These are phyloP conservation scores for Debaryomyces psychrophilus DNA, from an alignment of 1,139 yeast species.

Conservation along the genomic window DNA sequence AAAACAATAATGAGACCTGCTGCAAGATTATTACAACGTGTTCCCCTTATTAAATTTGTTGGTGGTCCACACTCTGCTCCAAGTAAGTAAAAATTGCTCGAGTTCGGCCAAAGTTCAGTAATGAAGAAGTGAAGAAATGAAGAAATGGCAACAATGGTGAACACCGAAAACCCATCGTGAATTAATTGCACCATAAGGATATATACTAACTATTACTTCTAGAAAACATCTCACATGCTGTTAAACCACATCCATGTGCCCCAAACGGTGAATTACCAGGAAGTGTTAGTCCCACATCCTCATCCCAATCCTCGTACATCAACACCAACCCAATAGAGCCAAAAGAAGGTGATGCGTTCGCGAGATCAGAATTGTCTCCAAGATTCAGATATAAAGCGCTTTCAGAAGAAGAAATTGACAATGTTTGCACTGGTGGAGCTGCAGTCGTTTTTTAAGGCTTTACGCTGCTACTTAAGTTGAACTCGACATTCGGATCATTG, in stretches of 20 bases:
- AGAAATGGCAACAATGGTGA: neutral
- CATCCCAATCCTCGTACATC: constrained; percentile 20
- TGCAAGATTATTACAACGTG: constrained; percentile 40
- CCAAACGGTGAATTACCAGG: constrained; percentile 56
- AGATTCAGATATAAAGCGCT: constrained; percentile 69
- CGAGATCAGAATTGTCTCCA: constrained; percentile 67
- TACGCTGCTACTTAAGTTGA: neutral
- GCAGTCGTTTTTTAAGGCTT: constrained; percentile 40
- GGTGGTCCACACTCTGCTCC: constrained; percentile 61
- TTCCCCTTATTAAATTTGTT: constrained; percentile 64
- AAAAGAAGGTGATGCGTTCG: constrained; percentile 52
- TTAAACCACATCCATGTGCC: constrained; percentile 52
- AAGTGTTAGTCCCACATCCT: constrained; percentile 22
- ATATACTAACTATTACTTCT: constrained; percentile 25
- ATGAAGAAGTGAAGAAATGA: neutral
- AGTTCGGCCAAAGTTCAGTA: constrained; percentile 7
- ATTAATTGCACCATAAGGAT: neutral
- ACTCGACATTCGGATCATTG: neutral
- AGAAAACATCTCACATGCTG: constrained; percentile 30
- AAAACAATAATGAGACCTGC: constrained; percentile 19
- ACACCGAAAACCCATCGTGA: neutral
- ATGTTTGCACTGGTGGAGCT: constrained; percentile 80
- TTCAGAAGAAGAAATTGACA: constrained; percentile 70
- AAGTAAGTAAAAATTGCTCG: constrained; percentile 32
- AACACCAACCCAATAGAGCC: constrained; percentile 42